Evolutionary conservation across 2,329 filamentous ascomycete genomes (phyloP).

Genomic region (Arthrinium phaeospermum): DNA sequence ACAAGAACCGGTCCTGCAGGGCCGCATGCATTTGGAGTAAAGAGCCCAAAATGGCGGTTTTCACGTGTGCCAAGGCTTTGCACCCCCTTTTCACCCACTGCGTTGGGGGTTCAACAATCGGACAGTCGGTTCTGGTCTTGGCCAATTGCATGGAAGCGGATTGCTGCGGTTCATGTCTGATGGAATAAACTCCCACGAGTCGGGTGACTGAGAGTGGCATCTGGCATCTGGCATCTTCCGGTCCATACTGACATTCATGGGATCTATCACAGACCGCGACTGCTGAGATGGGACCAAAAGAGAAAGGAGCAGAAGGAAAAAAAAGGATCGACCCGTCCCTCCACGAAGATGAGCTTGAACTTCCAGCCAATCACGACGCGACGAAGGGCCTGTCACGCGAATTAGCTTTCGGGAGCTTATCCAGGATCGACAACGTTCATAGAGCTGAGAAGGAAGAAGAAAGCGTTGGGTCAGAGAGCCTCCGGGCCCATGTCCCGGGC

Average conservation of each 20-base stretch:
- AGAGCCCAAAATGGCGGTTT: neutral
- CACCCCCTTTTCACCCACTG: neutral
- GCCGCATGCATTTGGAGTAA: neutral
- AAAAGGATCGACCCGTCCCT: conserved; percentile 30
- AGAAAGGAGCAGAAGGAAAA: neutral
- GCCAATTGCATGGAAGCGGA: neutral
- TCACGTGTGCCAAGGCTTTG: conserved; percentile 1
- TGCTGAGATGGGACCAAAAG: neutral
- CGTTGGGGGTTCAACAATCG: neutral
- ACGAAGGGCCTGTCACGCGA: neutral
- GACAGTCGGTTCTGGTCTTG: neutral
- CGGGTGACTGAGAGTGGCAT: neutral
- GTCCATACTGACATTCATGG: neutral
- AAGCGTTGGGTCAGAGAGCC: neutral
- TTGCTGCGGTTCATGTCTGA: conserved; percentile 1
- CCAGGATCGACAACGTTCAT: neutral
- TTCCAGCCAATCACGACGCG: conserved; percentile 28
- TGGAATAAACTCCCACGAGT: neutral
- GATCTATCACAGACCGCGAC: neutral
- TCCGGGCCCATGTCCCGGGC: neutral
- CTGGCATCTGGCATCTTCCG: conserved; percentile 10
- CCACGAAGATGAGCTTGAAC: conserved; percentile 22
- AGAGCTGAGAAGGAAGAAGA: neutral
- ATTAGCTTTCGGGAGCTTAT: conserved; percentile 2
- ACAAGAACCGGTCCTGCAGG: neutral